Evolutionary conservation across 2,329 filamentous ascomycete species (phyloP).

Genomic region (Beauveria asiatica): DNA sequence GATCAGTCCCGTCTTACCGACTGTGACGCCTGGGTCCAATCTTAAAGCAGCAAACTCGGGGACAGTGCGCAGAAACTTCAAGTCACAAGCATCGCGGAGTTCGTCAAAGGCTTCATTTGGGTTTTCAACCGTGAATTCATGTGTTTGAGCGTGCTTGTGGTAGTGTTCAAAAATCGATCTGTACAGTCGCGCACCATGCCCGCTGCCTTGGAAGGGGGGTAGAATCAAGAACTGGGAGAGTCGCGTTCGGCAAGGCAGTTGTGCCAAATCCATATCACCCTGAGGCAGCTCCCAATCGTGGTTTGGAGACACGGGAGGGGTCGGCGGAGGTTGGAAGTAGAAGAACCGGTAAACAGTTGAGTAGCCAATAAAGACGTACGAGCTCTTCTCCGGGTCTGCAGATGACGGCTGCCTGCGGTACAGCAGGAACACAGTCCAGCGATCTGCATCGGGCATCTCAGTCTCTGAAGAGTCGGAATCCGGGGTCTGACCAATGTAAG

Average conservation of each 20-base stretch:
- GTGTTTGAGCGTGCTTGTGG: constrained; percentile 56
- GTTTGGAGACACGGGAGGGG: constrained; percentile 30
- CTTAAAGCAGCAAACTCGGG: constrained; percentile 49
- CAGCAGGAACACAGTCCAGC: constrained; percentile 90
- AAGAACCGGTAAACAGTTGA: constrained; percentile 86
- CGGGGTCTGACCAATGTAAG: constrained; percentile 48
- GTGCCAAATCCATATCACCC: constrained; percentile 40
- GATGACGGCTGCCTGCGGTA: constrained; percentile 53
- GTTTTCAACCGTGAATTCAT: constrained; percentile 88
- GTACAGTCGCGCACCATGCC: constrained; percentile 75
- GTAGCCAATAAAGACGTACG: constrained; percentile 83
- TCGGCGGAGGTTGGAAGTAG: constrained; percentile 44
- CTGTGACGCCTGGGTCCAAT: constrained; percentile 42
- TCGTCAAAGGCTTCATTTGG: constrained; percentile 82
- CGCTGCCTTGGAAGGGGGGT: constrained; percentile 74
- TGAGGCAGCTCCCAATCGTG: constrained; percentile 36
- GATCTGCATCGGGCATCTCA: constrained; percentile 63
- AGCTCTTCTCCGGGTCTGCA: constrained; percentile 34
- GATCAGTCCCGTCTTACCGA: constrained; percentile 39
- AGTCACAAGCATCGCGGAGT: constrained; percentile 66
- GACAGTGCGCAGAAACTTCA: constrained; percentile 52
- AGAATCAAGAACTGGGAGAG: constrained; percentile 92
- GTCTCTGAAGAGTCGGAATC: constrained; percentile 49
- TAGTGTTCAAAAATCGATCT: constrained; percentile 66
- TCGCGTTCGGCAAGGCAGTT: constrained; percentile 67